Base-by-base conservation (phyloP, 2,329 filamentous ascomycete genomes). In the Drechslerella dactyloides region DNA sequence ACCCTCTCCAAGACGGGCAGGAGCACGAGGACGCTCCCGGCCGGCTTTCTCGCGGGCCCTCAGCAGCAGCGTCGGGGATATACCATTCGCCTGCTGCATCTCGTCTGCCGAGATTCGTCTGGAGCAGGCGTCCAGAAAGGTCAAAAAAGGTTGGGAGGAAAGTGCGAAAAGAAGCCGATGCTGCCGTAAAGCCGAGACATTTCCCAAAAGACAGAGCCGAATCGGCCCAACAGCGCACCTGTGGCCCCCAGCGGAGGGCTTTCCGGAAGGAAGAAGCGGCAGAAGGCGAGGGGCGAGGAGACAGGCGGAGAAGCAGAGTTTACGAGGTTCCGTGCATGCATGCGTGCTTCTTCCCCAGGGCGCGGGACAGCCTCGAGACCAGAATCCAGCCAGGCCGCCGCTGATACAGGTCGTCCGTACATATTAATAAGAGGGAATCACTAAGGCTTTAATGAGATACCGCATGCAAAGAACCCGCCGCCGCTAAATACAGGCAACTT, bases 101-200 rank as follows among this genome's bases (percentile, higher is more conserved):
- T 15, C 13, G 30, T 55, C 52, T 33, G 52, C 15, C 27, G 35
- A 40, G 42, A n/a, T 44, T 7, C 33, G 13, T 56, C 33, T 33
- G 17, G 35, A 56, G 8, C 53, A 15, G 11, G 13, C 30, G 8
- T 33, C 15, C 37, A 42, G 37, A 17, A 42, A 42, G n/a, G 37
- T 42, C 37, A 42, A 17, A 42, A 57, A 27, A 24, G 51, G 44
- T 60, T 40, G 46, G 44, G 30, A 51, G 19, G 56, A 35, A 44
- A 37, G 40, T 37, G 50, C 55, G 53, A 42, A 27, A 42, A 62
- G 65, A 72, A 64, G 68, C 68, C 68, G 68, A 72, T 48, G 42
- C 68, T 72, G 68, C 68, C 68, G 68, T 65, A 65, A 57, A 72
- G 60, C 68, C 68, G 68, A 72, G 68, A 72, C 60, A 69, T 57